Evolutionary conservation across 176 grass and related monocot genomes (phyloP).

Genomic region (Musa troglodytarum): DNA sequence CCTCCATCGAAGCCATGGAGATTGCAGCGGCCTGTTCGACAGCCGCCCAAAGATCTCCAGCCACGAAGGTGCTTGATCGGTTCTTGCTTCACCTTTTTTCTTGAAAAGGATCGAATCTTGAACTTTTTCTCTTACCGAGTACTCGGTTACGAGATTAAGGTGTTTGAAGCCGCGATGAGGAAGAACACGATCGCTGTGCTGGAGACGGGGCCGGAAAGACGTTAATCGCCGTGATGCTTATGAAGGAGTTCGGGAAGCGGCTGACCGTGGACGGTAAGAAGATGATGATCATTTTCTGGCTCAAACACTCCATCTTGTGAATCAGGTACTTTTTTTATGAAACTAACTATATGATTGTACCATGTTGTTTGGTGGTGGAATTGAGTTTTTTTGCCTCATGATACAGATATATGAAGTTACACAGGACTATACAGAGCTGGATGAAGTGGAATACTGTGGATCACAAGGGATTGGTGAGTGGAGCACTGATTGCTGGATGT

Average conservation of each 20-base stretch:
- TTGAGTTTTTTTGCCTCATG: neutral
- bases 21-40: neutral
- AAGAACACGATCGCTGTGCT: slow-evolving; percentile 62
- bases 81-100: neutral
- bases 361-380: neutral
- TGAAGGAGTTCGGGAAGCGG: slow-evolving; percentile 30
- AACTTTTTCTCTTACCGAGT: neutral
- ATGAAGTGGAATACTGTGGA: slow-evolving; percentile 34
- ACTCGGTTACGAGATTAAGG: slow-evolving; percentile 46
- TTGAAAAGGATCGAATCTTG: neutral
- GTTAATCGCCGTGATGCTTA: slow-evolving; percentile 57
- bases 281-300: slow-evolving; percentile 41
- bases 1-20: neutral
- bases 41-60: neutral
- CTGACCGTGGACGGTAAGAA: slow-evolving; percentile 21
- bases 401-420: slow-evolving; percentile 45
- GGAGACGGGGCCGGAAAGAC: slow-evolving; percentile 48
- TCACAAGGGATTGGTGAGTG: slow-evolving; percentile 32
- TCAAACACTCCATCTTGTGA: slow-evolving; percentile 49
- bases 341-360: neutral
- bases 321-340: slow-evolving; percentile 27
- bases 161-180: slow-evolving; percentile 44
- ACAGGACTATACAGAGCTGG: slow-evolving; percentile 35
- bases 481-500: neutral
- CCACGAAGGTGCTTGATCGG: neutral